Conservation (phyloP, 768 basidiomycete genomes). For the Crucibulum laeve region DNA sequence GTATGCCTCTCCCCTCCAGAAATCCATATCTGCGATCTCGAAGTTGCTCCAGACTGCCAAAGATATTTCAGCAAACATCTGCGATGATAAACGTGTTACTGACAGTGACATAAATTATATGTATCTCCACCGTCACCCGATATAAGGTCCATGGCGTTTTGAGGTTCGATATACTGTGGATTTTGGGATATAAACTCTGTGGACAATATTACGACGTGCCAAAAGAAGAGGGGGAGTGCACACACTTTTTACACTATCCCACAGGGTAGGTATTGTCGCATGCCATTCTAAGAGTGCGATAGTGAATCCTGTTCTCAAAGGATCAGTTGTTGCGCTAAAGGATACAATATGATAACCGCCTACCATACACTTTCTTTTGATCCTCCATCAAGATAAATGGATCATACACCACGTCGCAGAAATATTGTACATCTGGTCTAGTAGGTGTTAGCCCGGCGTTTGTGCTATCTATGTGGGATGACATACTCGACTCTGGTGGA, state of each 20-base stretch:
- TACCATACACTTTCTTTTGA: constrained; percentile 45
- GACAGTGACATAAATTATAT: constrained; percentile 73
- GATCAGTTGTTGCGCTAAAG: background rate
- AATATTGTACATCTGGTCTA: constrained; percentile 72
- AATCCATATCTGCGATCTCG: constrained; percentile 86
- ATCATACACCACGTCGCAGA: constrained; percentile 75
- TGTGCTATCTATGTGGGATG: background rate
- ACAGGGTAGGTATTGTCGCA: constrained; percentile 77
- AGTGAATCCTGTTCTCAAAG: constrained; percentile 58
- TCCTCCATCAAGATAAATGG: constrained; percentile 82
- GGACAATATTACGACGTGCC: constrained; percentile 1
- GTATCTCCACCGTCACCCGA: constrained; percentile 62
- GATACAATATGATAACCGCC: constrained; percentile 3
- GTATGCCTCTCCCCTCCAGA: constrained; percentile 86
- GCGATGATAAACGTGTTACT: constrained; percentile 9
- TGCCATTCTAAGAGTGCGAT: constrained; percentile 75
- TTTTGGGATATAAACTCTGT: constrained; percentile 65
- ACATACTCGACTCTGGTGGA: constrained; percentile 67
- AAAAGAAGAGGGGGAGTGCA: background rate
- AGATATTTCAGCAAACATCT: background rate
- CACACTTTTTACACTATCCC: constrained; percentile 68
- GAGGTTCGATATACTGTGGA: constrained; percentile 53
- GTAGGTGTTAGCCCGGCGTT: constrained; percentile 2
- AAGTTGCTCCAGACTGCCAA: constrained; percentile 82
- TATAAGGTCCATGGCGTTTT: constrained; percentile 72